Percentiles rank a stretch among this genome's conserved stretches.
Evolutionary conservation across 768 basidiomycete genomes (phyloP).

Genomic region (Leccinum olivaceopallidum): DNA sequence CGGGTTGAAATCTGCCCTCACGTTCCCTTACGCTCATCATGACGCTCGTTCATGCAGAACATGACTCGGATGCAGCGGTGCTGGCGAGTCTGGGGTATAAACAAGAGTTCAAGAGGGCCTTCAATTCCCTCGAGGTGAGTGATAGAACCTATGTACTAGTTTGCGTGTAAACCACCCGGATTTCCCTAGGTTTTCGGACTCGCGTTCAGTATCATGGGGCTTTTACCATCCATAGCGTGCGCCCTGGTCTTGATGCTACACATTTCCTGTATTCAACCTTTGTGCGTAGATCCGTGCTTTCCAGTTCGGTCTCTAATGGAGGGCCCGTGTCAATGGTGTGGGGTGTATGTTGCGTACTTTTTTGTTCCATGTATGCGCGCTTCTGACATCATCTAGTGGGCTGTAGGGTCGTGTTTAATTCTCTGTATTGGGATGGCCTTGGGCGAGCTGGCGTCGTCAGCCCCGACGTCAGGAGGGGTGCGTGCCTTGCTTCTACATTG

Average conservation of each 20-base stretch:
- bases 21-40: not conserved
- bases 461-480: constrained; percentile 40
- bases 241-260: constrained; percentile 25
- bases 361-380: not conserved
- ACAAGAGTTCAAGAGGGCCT: constrained; percentile 36
- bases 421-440: constrained; percentile 38
- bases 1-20: not conserved
- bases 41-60: not conserved
- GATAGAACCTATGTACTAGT: not conserved
- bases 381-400: constrained; percentile 27
- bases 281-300: constrained; percentile 40
- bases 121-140: constrained; percentile 31
- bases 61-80: constrained; percentile 27
- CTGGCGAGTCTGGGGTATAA: constrained; percentile 34
- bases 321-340: constrained; percentile 45
- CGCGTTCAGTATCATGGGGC: constrained; percentile 67
- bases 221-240: constrained; percentile 62
- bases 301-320: constrained; percentile 48
- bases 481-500: constrained; percentile 1
- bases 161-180: not conserved
- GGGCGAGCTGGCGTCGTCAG: constrained; percentile 39
- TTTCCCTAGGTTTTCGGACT: constrained; percentile 60
- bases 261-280: not conserved
- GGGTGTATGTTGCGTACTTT: constrained; percentile 30
- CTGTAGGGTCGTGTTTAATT: constrained; percentile 36